Percentiles rank a stretch among this genome's conserved stretches.
Evolutionary conservation across 192 early-diverging fungal genomes (phyloP).

Genomic region (Dissophora ornata): DNA sequence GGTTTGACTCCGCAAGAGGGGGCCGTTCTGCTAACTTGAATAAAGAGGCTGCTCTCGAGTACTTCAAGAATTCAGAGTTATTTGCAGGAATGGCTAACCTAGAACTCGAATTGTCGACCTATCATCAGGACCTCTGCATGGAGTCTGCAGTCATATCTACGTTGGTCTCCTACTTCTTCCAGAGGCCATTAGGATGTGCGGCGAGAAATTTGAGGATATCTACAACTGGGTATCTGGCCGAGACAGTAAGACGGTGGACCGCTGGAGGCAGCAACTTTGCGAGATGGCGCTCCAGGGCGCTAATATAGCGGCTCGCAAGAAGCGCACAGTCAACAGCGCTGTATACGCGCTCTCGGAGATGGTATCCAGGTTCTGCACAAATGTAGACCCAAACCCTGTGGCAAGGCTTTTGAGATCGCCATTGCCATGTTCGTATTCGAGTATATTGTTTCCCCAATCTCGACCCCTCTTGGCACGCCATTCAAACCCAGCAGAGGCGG

Average conservation of each 20-base stretch:
- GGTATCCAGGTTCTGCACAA: conserved; percentile 8
- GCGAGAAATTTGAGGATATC: conserved; percentile 8
- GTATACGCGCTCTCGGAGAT: conserved; percentile 2
- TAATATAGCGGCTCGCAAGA: conserved; percentile 2
- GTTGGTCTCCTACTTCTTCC: conserved; percentile 5
- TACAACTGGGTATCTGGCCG: conserved; percentile 7
- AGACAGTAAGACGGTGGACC: conserved; percentile 9
- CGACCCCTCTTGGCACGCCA: conserved; percentile 19
- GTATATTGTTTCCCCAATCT: conserved; percentile 7
- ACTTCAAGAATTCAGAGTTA: conserved; percentile 11
- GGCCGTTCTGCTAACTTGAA: conserved; percentile 12
- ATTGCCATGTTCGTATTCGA: conserved; percentile 25
- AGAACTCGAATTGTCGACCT: not conserved
- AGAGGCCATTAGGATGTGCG: conserved; percentile 16
- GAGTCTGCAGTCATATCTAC: conserved; percentile 19
- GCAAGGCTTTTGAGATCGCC: conserved; percentile 15
- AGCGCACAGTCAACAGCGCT: not conserved
- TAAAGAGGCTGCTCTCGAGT: conserved; percentile 15
- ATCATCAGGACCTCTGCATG: conserved; percentile 22
- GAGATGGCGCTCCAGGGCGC: not conserved
- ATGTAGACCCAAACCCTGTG: conserved; percentile 7
- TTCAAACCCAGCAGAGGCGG: conserved; percentile 20
- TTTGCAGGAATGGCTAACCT: conserved; percentile 3
- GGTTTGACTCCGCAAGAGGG: conserved; percentile 13
- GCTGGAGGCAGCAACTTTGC: conserved; percentile 31